phyloP scores from a whole-genome alignment of 768 basidiomycete species.

The Podaxis sp. region DNA sequence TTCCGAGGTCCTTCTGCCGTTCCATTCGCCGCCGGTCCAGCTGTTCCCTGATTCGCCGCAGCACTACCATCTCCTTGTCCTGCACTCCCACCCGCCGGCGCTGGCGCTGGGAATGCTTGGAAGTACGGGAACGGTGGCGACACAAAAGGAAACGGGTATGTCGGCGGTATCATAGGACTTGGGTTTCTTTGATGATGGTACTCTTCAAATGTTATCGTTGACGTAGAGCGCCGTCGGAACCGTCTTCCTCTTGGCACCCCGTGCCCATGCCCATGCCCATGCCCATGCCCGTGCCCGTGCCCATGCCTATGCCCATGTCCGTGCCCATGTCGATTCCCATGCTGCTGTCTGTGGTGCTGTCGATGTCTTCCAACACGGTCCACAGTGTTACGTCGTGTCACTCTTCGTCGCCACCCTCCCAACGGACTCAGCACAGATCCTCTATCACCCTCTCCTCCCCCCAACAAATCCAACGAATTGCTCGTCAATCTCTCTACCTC shows the following conservation, averaged over 20 bases:
- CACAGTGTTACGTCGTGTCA: background rate
- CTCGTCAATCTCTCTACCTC: background rate
- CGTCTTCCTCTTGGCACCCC: background rate
- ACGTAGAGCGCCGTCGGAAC: conserved; percentile 5
- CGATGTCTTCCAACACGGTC: background rate
- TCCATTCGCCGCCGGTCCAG: background rate
- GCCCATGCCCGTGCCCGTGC: background rate
- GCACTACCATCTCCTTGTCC: background rate
- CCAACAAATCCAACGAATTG: conserved; percentile 1
- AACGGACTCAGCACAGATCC: conserved; percentile 1
- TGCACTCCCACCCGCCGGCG: background rate
- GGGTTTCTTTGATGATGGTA: conserved; percentile 6
- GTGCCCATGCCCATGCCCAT: background rate
- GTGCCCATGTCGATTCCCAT: background rate
- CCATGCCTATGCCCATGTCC: background rate
- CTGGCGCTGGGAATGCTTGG: background rate
- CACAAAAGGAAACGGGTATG: conserved; percentile 3
- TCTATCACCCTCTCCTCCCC: conserved; percentile 1
- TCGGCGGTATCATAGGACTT: conserved; percentile 4
- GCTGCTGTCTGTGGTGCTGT: background rate
- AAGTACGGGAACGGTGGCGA: conserved; percentile 6
- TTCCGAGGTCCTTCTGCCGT: background rate
- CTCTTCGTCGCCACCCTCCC: conserved; percentile 5
- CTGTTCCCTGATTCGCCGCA: conserved; percentile 3
- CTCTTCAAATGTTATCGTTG: conserved; percentile 10